Percentiles rank a stretch among this genome's conserved stretches.
These are phyloP conservation scores for Penicillium sp. DNA, from an alignment of 2,329 filamentous ascomycete species.

Conservation along the genomic window DNA sequence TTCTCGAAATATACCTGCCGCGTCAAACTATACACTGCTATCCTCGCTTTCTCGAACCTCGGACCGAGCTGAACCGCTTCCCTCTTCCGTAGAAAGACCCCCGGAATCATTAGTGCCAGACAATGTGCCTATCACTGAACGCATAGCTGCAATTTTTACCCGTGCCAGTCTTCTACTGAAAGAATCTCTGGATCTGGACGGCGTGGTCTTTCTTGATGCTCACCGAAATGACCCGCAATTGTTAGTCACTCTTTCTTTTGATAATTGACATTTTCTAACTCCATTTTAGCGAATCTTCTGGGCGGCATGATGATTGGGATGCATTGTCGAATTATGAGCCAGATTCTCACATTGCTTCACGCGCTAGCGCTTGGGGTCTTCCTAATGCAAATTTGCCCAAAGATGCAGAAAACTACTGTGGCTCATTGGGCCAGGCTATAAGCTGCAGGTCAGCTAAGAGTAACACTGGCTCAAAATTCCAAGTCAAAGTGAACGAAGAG, in stretches of 20 bases:
- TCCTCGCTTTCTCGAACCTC: slow-evolving; percentile 8
- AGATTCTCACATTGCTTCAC: neutral
- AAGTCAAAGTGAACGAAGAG: slow-evolving; percentile 16
- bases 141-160: slow-evolving; percentile 38
- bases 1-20: neutral
- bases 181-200: slow-evolving; percentile 45
- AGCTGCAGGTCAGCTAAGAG: neutral
- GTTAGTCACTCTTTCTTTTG: slow-evolving; percentile 12
- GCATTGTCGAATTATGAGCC: slow-evolving; percentile 12
- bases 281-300: slow-evolving; percentile 15
- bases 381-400: neutral
- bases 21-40: neutral
- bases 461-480: neutral
- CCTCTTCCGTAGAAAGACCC: neutral
- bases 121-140: slow-evolving; percentile 16
- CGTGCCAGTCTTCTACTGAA: slow-evolving; percentile 47
- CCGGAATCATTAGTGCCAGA: slow-evolving; percentile 2
- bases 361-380: neutral
- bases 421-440: slow-evolving; percentile 21
- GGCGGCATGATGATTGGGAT: slow-evolving; percentile 25
- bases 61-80: neutral
- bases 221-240: slow-evolving; percentile 26
- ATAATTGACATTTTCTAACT: neutral
- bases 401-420: slow-evolving; percentile 16
- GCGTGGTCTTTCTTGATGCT: slow-evolving; percentile 35